phyloP scores from a whole-genome alignment of 768 basidiomycete genomes.

The Leucosporidium yakuticum region DNA sequence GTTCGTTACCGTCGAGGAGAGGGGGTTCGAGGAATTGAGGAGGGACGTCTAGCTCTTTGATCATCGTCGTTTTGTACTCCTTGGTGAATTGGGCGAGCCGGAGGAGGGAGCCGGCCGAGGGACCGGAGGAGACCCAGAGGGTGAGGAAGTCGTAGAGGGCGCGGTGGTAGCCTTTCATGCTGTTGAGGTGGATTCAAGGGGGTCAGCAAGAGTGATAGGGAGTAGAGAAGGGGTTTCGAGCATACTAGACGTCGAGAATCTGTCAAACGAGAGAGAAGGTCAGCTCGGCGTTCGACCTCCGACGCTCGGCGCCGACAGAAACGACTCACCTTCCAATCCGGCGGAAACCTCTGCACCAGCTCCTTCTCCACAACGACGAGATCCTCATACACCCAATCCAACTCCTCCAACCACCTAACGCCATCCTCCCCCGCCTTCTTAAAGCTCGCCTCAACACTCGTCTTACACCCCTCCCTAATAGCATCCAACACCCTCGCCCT shows the following conservation, averaged over 20 bases:
- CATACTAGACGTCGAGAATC: conserved; percentile 31
- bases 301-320: conserved; percentile 47
- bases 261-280: neutral
- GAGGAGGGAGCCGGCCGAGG: conserved; percentile 82
- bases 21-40: conserved; percentile 78
- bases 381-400: conserved; percentile 90
- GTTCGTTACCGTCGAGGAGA: conserved; percentile 90
- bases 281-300: neutral
- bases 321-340: conserved; percentile 81
- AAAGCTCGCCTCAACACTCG: conserved; percentile 29
- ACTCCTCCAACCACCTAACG: conserved; percentile 63
- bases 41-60: conserved; percentile 75
- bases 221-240: neutral
- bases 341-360: conserved; percentile 83
- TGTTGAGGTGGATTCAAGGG: neutral
- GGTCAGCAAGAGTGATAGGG: neutral
- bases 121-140: conserved; percentile 61
- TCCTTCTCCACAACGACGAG: conserved; percentile 85
- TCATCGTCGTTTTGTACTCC: conserved; percentile 87
- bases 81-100: conserved; percentile 89
- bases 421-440: conserved; percentile 55
- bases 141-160: conserved; percentile 68
- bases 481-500: conserved; percentile 77
- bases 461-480: conserved; percentile 50
- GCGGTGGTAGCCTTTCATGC: conserved; percentile 81